These are phyloP conservation scores for Backusella australiensis DNA, from an alignment of 192 early-diverging fungal species.

Conservation along the genomic window DNA sequence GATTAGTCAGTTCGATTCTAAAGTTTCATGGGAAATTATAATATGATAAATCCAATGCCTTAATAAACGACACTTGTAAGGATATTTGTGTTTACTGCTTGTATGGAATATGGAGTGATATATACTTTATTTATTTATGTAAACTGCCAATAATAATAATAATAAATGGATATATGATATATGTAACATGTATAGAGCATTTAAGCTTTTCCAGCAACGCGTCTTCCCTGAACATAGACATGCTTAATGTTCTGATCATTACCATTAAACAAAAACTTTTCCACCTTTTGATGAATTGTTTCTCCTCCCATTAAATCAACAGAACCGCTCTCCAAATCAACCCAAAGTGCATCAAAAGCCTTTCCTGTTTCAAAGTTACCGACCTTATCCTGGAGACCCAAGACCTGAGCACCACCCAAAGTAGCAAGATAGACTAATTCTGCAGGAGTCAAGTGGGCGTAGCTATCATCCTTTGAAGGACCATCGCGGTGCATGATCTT, in stretches of 20 bases:
- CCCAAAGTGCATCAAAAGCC: slow-evolving; percentile 89
- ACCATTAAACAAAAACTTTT: slow-evolving; percentile 92
- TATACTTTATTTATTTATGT: background rate
- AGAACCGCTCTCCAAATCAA: slow-evolving; percentile 49
- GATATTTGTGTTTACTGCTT: background rate
- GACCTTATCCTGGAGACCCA: slow-evolving; percentile 66
- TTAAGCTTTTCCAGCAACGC: slow-evolving; percentile 34
- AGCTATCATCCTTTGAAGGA: slow-evolving; percentile 22
- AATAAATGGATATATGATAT: background rate
- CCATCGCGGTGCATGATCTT: slow-evolving; percentile 35
- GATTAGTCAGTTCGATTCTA: background rate
- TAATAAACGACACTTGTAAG: too few relatives aligned
- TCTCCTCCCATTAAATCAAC: slow-evolving; percentile 69
- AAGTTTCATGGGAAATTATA: background rate
- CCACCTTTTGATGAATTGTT: slow-evolving; percentile 54
- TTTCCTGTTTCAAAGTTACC: slow-evolving; percentile 89
- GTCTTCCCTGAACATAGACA: slow-evolving; percentile 79
- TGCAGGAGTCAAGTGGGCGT: slow-evolving; percentile 53
- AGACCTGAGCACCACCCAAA: slow-evolving; percentile 81
- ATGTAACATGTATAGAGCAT: background rate
- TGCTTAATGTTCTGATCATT: slow-evolving; percentile 81
- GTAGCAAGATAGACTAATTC: slow-evolving; percentile 90
- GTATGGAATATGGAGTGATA: background rate
- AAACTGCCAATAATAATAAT: background rate
- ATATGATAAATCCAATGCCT: background rate